Conservation (phyloP, 257 asterid genomes). For the Penstemon eatonii region DNA sequence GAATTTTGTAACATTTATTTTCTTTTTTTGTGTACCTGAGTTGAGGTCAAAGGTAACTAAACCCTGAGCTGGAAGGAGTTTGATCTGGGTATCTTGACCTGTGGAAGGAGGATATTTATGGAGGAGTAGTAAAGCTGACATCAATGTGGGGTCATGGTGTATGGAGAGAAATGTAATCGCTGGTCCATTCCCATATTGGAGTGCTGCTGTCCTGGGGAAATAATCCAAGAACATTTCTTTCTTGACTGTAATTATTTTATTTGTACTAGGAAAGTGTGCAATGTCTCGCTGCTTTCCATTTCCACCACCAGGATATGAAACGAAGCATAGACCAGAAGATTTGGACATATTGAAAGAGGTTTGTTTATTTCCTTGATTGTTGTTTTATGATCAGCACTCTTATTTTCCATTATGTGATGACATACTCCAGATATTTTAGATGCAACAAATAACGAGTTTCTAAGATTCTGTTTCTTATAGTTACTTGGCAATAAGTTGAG, state of each 20-base stretch:
- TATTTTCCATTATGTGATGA: no score
- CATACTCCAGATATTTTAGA: no score
- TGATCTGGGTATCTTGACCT: constrained; percentile 19
- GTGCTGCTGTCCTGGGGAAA: constrained; percentile 38
- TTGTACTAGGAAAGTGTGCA: constrained; percentile 43
- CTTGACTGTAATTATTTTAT: constrained; percentile 27
- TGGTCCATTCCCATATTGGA: constrained; percentile 52
- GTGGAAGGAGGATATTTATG: constrained; percentile 32
- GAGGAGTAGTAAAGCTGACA: constrained; percentile 42
- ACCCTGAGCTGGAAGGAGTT: constrained; percentile 18
- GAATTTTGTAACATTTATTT: constrained; percentile 1
- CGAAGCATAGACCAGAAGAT: constrained; percentile 60
- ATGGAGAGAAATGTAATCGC: constrained; percentile 51
- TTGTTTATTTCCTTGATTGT: constrained; percentile 28
- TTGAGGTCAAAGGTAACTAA: constrained; percentile 23
- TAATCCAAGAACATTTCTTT: constrained; percentile 40
- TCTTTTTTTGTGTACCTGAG: not conserved
- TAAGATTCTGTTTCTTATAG: no score
- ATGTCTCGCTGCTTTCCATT: constrained; percentile 96
- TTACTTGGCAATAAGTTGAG: no score
- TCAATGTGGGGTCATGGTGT: constrained; percentile 68
- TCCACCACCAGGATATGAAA: constrained; percentile 89
- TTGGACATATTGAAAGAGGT: constrained; percentile 64
- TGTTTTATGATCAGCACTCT: not conserved
- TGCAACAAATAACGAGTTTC: no score